Evolutionary conservation across 1,284 basidiomycete species (phyloP).

Genomic region (Pseudozyma hubeiensis): DNA sequence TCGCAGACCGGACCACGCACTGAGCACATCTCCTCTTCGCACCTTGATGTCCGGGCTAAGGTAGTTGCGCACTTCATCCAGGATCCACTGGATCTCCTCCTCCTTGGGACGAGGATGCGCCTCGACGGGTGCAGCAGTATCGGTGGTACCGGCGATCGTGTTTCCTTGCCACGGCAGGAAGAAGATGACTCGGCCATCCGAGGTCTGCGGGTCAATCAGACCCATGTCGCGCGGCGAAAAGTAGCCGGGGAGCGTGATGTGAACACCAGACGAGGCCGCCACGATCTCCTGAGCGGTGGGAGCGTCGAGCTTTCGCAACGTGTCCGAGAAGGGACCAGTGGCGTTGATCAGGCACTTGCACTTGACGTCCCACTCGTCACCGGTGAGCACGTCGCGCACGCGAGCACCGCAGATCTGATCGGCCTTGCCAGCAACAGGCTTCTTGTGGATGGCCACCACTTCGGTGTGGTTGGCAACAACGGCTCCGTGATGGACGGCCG

Average conservation of each 20-base stretch:
- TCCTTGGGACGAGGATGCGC: constrained; percentile 86
- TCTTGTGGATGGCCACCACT: constrained; percentile 83
- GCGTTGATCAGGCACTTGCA: constrained; percentile 96
- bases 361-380: constrained; percentile 83
- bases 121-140: constrained; percentile 82
- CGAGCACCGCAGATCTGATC: constrained; percentile 80
- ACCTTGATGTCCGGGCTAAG: constrained; percentile 92
- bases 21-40: constrained; percentile 93
- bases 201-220: constrained; percentile 92
- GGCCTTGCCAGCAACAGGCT: constrained; percentile 70
- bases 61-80: constrained; percentile 90
- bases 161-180: constrained; percentile 99
- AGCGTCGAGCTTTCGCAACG: constrained; percentile 86
- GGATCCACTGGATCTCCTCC: constrained; percentile 95
- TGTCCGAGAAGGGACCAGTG: constrained; percentile 92
- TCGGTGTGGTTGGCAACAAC: constrained; percentile 90
- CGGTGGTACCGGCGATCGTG: constrained; percentile 96
- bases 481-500: constrained; percentile 92
- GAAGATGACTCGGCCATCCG: constrained; percentile 97
- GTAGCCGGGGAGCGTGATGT: constrained; percentile 96
- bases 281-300: constrained; percentile 86
- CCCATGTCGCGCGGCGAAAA: constrained; percentile 96
- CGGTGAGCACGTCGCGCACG: constrained; percentile 84
- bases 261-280: constrained; percentile 89
- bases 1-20: constrained; percentile 91